phyloP scores from a whole-genome alignment of 1,284 basidiomycete species.

The Ceratobasidium sp. region DNA sequence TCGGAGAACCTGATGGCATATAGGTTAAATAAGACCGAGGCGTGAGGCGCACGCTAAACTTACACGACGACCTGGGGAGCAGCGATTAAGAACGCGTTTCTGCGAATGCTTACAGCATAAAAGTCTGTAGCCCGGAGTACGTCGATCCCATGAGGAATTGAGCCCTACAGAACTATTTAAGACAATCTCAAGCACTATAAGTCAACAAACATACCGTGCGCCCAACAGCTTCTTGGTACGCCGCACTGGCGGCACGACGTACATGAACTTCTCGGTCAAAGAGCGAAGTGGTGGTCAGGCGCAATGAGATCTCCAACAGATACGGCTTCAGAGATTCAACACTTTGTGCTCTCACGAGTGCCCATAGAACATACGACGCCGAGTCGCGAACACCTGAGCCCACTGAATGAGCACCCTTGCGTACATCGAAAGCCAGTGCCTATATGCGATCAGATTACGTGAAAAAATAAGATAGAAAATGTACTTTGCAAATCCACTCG shows the following conservation, averaged over 20 bases:
- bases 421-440: slow-evolving; percentile 94
- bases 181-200: slow-evolving; percentile 32
- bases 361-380: slow-evolving; percentile 96
- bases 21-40: not conserved
- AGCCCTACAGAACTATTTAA: slow-evolving; percentile 65
- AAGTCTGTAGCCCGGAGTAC: slow-evolving; percentile 94
- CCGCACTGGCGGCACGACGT: slow-evolving; percentile 96
- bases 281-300: slow-evolving; percentile 82
- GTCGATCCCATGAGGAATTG: slow-evolving; percentile 95
- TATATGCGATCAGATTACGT: slow-evolving; percentile 55
- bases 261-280: slow-evolving; percentile 97
- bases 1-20: slow-evolving; percentile 61
- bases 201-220: slow-evolving; percentile 75
- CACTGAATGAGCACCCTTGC: slow-evolving; percentile 92
- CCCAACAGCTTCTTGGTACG: slow-evolving; percentile 97
- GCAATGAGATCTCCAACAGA: slow-evolving; percentile 75
- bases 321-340: slow-evolving; percentile 72
- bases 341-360: slow-evolving; percentile 85
- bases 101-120: slow-evolving; percentile 89
- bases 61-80: slow-evolving; percentile 89
- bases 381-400: slow-evolving; percentile 96
- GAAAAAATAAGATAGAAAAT: slow-evolving; percentile 32
- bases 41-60: slow-evolving; percentile 59
- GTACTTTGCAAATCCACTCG: slow-evolving; percentile 83
- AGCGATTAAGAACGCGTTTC: slow-evolving; percentile 86